Evolutionary conservation across 257 asterid species (phyloP), one percentile per base, ranked within the genome.

Genomic region (Echium plantagineum): DNA sequence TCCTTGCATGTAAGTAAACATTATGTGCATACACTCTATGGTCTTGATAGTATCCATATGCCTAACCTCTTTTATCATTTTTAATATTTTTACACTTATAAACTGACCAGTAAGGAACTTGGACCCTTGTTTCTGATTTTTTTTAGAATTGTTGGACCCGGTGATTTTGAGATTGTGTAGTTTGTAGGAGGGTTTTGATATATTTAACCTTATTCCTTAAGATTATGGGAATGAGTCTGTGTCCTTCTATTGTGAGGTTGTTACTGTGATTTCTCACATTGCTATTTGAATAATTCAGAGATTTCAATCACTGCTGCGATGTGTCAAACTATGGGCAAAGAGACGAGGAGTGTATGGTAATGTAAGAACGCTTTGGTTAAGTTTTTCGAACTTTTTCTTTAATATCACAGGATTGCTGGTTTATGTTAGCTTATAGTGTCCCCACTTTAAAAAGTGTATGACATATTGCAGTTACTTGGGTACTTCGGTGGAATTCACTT

Each of bases 401-500:
- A 28, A 28, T 6, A 3, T 28, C 32, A 3, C 5, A 1, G 32
- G 32, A 28, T 28, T 28, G 10, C 21, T 46, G 32, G 7, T 20
- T 15, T 18, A 15, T 30, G 22, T n/a, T 47, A 24, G 4, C 16
- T 15, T 15, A 2, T 20, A 24, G 3, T 57, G 24, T 60, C 32
- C 26, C 16, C 5, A 0, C 32, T 6, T 6, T 7, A 7, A 15
- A 28, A 5, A 15, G 30, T n/a, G 16, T 57, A 1, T 42, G 48
- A 6, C 5, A 22, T 24, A 0, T 10, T 68, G 55, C 75, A 83
- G 87, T 68, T 74, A 58, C 65, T 71, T 21, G 87, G 90, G 57
- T 83, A 65, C 74, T 72, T 83, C 6, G 87, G 90, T 74, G 90
- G 90, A 42, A 58, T 83, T 55, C 90, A 83, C 68, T 69, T 80